phyloP scores from a whole-genome alignment of 1,284 basidiomycete genomes.

The Violaceomyces palustris region DNA sequence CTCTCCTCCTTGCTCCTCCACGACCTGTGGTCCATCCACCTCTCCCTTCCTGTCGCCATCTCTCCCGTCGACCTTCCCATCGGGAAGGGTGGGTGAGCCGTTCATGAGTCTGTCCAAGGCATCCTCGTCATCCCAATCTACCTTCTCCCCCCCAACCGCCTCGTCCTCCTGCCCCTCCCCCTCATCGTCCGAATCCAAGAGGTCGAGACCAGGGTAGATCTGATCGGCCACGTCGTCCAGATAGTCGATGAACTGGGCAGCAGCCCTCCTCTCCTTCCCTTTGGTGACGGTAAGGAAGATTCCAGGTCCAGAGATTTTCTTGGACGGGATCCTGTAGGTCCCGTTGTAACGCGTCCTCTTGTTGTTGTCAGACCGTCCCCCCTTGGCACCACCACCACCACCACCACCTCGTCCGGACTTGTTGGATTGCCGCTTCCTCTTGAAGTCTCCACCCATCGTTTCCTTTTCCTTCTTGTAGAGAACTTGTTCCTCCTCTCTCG shows the following conservation, averaged over 20 bases:
- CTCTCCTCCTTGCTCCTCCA: background rate
- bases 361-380: background rate
- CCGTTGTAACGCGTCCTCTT: constrained; percentile 9
- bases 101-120: constrained; percentile 36
- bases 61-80: background rate
- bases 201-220: constrained; percentile 26
- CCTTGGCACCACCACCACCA: background rate
- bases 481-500: background rate
- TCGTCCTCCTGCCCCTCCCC: background rate
- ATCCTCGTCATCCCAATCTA: constrained; percentile 4
- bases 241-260: constrained; percentile 38
- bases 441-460: too few species aligned
- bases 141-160: background rate
- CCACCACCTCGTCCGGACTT: too few species aligned
- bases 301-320: constrained; percentile 29
- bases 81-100: constrained; percentile 2
- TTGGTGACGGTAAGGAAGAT: constrained; percentile 43
- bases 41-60: background rate
- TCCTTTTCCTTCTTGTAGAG: too few species aligned
- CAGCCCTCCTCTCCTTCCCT: constrained; percentile 44
- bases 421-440: too few species aligned
- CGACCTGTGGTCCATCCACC: background rate
- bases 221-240: constrained; percentile 38
- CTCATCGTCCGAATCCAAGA: background rate
- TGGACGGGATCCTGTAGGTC: constrained; percentile 14